Base-by-base conservation (phyloP, 1,139 yeast genomes). In the Eremothecium cymbalariae region DNA sequence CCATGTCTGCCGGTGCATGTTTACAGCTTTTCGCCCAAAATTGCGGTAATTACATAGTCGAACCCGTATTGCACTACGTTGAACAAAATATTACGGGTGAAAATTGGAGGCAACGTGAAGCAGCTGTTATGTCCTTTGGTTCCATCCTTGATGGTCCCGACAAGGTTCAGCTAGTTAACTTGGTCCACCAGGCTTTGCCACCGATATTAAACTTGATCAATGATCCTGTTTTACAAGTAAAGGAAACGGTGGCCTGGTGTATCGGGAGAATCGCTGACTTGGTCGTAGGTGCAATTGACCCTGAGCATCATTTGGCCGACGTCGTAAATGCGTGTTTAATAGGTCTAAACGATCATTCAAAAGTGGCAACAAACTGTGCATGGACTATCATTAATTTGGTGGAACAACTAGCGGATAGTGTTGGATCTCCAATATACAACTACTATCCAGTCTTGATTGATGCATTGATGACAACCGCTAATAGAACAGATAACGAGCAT, bases 1-100 rank as follows among this genome's bases (percentile, higher is more conserved):
- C 96, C 6, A 90, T 90, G 98, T 96, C 98, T 34, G 95, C 98
- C 2, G 98, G 95, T 51, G 90, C 97, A 9, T 93, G 97, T 63
- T 67, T 90, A 53, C 95, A 85, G 63, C 68, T 90, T 43, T 88
- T 84, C 63, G 95, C 98, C 4, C 94, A 83, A 59, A 76, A 82
- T 53, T 82, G 94, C 33, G 93, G 90, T 11, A 77, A 81, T 54
- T 77, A 77, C 47, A 86, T 90, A 33, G 86, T 88, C 28, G 81
- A 77, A 43, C 90, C 94, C 31, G 84, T 94, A 4, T 65, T 90
- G 43, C 70, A 70, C 38, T 90, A 86, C 64, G 95, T 90, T 23
- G 88, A 80, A 46, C 68, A 72, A 28, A 82, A 84, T 53, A 71
- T 90, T 37, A 60, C 62, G 7, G 62, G 70, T 19, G 51, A 59